Conservation (phyloP, 108 stramenopile species). For the Cyclostephanos tholiformis region DNA sequence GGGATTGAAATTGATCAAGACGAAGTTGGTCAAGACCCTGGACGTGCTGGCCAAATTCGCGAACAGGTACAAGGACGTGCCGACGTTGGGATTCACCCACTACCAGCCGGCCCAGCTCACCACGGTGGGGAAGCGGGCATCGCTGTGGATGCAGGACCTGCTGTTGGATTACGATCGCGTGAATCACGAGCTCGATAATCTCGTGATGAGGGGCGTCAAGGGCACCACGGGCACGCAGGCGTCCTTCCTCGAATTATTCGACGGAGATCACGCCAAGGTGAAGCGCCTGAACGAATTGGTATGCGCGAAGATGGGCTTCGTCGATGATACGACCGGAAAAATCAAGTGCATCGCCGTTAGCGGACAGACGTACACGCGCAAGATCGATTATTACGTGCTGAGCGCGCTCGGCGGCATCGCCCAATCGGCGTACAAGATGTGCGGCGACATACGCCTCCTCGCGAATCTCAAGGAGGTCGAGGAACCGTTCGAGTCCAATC, state of each 20-base stretch:
- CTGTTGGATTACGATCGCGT: slow-evolving; percentile 90
- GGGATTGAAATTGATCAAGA: slow-evolving; percentile 77
- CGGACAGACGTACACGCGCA: slow-evolving; percentile 99
- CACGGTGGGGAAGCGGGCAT: slow-evolving; percentile 96
- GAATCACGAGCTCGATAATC: slow-evolving; percentile 82
- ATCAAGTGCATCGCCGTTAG: slow-evolving; percentile 89
- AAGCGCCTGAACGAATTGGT: slow-evolving; percentile 88
- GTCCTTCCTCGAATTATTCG: slow-evolving; percentile 96
- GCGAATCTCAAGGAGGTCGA: slow-evolving; percentile 98
- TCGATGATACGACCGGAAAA: not conserved
- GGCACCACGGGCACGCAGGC: slow-evolving; percentile 99
- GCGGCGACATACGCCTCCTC: slow-evolving; percentile 95
- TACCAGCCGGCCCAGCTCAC: slow-evolving; percentile 98
- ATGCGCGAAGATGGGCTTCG: slow-evolving; percentile 93
- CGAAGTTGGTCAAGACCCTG: slow-evolving; percentile 91
- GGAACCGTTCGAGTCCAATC: slow-evolving; percentile 92
- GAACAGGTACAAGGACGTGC: slow-evolving; percentile 77
- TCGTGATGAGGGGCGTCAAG: slow-evolving; percentile 98
- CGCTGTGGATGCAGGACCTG: slow-evolving; percentile 98
- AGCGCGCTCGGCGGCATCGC: slow-evolving; percentile 92
- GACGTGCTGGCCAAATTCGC: slow-evolving; percentile 84
- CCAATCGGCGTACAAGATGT: slow-evolving; percentile 98
- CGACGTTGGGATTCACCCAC: slow-evolving; percentile 98
- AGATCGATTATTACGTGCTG: slow-evolving; percentile 92
- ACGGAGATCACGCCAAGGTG: slow-evolving; percentile 98